Evolutionary conservation across 805 yeast genomes (phyloP).

Genomic region (Naumovozyma baii): DNA sequence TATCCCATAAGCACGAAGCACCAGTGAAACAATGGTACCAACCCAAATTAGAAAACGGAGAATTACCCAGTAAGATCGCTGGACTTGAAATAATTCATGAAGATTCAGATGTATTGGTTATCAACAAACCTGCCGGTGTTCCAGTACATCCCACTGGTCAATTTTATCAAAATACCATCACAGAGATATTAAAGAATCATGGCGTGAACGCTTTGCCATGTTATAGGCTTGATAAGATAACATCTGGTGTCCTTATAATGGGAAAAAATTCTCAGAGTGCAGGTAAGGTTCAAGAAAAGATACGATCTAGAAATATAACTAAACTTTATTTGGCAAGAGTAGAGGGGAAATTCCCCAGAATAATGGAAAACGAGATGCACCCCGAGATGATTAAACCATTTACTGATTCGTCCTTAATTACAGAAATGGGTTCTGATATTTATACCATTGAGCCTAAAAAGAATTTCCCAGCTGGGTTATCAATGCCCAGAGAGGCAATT

Average conservation of each 20-base stretch:
- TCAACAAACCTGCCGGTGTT: slow-evolving; percentile 87
- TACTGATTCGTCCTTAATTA: slow-evolving; percentile 4
- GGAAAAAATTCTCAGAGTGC: slow-evolving; percentile 37
- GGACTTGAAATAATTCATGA: slow-evolving; percentile 59
- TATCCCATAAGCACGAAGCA: slow-evolving; percentile 80
- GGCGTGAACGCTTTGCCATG: slow-evolving; percentile 58
- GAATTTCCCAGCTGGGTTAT: slow-evolving; percentile 42
- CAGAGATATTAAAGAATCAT: slow-evolving; percentile 61
- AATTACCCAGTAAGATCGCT: slow-evolving; percentile 14
- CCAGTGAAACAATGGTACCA: slow-evolving; percentile 44
- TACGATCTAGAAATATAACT: slow-evolving; percentile 51
- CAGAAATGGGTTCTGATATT: slow-evolving; percentile 36
- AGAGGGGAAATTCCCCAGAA: slow-evolving; percentile 64
- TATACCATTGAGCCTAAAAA: slow-evolving; percentile 61
- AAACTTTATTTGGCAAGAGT: slow-evolving; percentile 85
- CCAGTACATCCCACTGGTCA: slow-evolving; percentile 95
- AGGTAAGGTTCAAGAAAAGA: slow-evolving; percentile 49
- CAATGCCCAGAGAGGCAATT: slow-evolving; percentile 47
- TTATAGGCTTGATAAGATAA: slow-evolving; percentile 78
- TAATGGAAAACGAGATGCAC: slow-evolving; percentile 2
- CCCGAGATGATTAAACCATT: background rate
- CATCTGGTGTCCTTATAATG: slow-evolving; percentile 78
- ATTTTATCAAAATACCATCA: slow-evolving; percentile 60
- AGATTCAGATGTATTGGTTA: slow-evolving; percentile 65
- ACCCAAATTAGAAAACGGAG: slow-evolving; percentile 7